These are phyloP conservation scores for Thecaphora thlaspeos DNA, from an alignment of 1,284 basidiomycete genomes.

Conservation along the genomic window DNA sequence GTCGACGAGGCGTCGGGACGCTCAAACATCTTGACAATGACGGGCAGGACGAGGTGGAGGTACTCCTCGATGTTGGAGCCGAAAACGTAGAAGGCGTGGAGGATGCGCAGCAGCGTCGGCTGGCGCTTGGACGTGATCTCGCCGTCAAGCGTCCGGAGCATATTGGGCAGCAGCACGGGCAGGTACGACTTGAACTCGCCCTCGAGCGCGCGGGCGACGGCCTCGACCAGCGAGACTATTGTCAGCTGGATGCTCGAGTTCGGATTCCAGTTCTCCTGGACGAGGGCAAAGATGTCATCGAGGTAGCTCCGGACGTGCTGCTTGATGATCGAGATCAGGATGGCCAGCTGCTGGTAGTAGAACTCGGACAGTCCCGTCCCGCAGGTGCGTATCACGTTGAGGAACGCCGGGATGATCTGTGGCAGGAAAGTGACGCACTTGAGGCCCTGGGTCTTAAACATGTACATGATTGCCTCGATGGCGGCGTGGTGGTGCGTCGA, in stretches of 20 bases:
- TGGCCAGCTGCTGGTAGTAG: constrained; percentile 92
- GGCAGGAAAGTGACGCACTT: constrained; percentile 95
- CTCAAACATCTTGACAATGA: constrained; percentile 90
- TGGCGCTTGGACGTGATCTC: constrained; percentile 59
- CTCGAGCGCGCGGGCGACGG: constrained; percentile 90
- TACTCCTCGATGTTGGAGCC: constrained; percentile 97
- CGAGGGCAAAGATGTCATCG: constrained; percentile 54
- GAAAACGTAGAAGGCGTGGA: constrained; percentile 89
- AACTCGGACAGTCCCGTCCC: constrained; percentile 80
- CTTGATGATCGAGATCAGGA: constrained; percentile 94
- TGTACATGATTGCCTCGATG: constrained; percentile 98
- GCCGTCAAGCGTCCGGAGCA: constrained; percentile 73
- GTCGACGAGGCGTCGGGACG: constrained; percentile 72
- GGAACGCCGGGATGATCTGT: constrained; percentile 94
- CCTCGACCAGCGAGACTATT: constrained; percentile 88
- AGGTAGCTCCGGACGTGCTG: constrained; percentile 83
- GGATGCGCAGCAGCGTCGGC: constrained; percentile 81
- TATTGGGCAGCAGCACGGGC: constrained; percentile 84
- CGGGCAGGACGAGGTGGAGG: constrained; percentile 91
- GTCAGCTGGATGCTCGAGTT: constrained; percentile 82
- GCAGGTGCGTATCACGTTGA: constrained; percentile 80
- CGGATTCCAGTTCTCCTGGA: constrained; percentile 56
- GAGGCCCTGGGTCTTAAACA: constrained; percentile 96
- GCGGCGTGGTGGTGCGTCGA: constrained; percentile 71
- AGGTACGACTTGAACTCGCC: constrained; percentile 98